A percentile compares a stretch with the other conserved stretches of the same genome.
These are phyloP conservation scores for Babesia divergens DNA, from an alignment of 169 alveolate species.

Conservation along the genomic window DNA sequence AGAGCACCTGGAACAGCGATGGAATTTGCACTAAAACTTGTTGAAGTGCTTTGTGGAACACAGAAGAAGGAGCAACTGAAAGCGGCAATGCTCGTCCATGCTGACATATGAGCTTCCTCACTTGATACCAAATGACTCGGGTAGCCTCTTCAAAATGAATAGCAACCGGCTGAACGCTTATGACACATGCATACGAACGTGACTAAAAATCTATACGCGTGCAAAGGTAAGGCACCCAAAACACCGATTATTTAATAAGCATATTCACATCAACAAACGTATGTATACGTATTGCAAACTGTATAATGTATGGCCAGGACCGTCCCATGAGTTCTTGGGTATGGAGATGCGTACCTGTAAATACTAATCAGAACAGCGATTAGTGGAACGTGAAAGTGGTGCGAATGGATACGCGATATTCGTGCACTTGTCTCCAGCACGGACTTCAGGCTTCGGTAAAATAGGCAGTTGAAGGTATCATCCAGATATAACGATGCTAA, in stretches of 20 bases:
- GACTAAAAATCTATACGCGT: too few species aligned
- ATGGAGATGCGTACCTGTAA: slow-evolving; percentile 19
- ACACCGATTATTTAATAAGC: too few species aligned
- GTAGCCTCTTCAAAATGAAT: slow-evolving; percentile 24
- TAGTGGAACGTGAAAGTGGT: slow-evolving; percentile 52
- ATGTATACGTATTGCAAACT: not conserved
- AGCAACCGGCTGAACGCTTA: slow-evolving; percentile 3
- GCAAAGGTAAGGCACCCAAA: too few species aligned
- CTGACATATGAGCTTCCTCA: slow-evolving; percentile 6
- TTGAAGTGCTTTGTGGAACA: slow-evolving; percentile 65
- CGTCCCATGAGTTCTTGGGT: not conserved
- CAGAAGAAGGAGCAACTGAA: slow-evolving; percentile 52
- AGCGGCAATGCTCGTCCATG: slow-evolving; percentile 52
- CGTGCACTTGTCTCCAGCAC: slow-evolving; percentile 14
- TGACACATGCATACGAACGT: too few species aligned
- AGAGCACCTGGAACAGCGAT: slow-evolving; percentile 76
- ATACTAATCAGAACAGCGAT: slow-evolving; percentile 15
- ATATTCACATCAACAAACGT: not conserved
- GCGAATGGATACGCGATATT: slow-evolving; percentile 44
- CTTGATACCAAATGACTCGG: not conserved
- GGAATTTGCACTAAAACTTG: slow-evolving; percentile 74
- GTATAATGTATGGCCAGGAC: not conserved
- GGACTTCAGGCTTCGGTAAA: slow-evolving; percentile 12
- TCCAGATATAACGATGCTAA: not conserved
- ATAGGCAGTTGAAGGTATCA: slow-evolving; percentile 14